phyloP scores from a whole-genome alignment of 2,329 filamentous ascomycete species.

The Ceratocystis cubensis region DNA sequence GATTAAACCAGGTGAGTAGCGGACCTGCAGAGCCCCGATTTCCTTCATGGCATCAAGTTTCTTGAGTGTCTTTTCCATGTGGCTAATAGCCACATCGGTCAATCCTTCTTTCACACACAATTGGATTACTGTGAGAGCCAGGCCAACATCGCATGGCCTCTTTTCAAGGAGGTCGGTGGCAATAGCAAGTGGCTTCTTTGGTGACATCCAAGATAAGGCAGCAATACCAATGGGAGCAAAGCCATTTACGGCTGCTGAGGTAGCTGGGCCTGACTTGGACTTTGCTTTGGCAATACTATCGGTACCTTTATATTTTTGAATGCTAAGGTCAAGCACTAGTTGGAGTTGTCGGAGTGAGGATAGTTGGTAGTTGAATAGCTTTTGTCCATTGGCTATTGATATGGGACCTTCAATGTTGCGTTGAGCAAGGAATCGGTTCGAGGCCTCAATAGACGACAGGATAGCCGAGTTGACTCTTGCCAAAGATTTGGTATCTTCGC shows the following conservation, averaged over 20 bases:
- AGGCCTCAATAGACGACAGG: conserved; percentile 29
- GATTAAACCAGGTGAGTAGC: conserved; percentile 74
- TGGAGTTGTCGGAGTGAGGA: conserved; percentile 42
- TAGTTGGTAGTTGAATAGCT: conserved; percentile 59
- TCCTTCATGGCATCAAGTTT: conserved; percentile 52
- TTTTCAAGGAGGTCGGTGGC: conserved; percentile 15
- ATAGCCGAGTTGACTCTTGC: conserved; percentile 50
- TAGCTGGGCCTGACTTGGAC: conserved; percentile 3
- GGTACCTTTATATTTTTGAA: conserved; percentile 42
- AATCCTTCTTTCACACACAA: conserved; percentile 64
- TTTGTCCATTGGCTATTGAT: conserved; percentile 43
- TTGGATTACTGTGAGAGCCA: conserved; percentile 68
- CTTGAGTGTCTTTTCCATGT: conserved; percentile 63
- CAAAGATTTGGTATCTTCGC: conserved; percentile 53
- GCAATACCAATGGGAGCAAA: conserved; percentile 19
- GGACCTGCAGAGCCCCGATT: conserved; percentile 50
- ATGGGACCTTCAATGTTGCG: conserved; percentile 46
- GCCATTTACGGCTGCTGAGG: conserved; percentile 14
- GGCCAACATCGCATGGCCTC: conserved; percentile 47
- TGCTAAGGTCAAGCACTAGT: conserved; percentile 47
- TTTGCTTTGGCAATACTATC: conserved; percentile 8
- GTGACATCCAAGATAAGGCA: conserved; percentile 12
- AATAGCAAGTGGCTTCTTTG: conserved; percentile 16
- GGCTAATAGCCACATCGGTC: conserved; percentile 56
- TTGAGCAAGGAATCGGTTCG: conserved; percentile 58